Conservation (phyloP, 768 basidiomycete genomes). For the Coprinopsis marcescibilis region DNA sequence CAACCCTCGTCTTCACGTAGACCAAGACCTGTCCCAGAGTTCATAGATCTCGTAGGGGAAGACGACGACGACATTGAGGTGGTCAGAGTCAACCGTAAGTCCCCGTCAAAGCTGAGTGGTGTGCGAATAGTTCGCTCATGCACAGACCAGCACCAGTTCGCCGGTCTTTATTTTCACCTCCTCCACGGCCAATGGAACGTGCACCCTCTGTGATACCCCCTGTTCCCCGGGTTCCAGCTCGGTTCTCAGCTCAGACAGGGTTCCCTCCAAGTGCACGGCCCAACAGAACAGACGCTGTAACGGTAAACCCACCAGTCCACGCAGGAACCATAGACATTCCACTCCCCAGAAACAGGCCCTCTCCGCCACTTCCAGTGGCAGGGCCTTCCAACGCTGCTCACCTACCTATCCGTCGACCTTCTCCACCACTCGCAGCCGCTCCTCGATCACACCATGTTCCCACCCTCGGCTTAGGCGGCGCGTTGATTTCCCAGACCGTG, state of each 20-base stretch:
- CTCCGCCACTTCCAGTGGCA: constrained; percentile 15
- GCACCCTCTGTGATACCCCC: constrained; percentile 40
- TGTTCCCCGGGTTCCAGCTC: constrained; percentile 45
- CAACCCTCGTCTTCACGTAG: background rate
- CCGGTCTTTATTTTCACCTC: constrained; percentile 29
- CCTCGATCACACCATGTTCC: constrained; percentile 53
- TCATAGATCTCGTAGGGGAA: constrained; percentile 33
- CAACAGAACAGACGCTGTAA: constrained; percentile 25
- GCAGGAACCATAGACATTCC: background rate
- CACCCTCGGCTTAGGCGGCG: constrained; percentile 61
- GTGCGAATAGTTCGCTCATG: too few species aligned
- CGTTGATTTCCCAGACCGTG: too few species aligned
- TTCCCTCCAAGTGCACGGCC: constrained; percentile 32
- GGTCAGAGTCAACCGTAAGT: background rate
- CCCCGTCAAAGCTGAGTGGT: too few species aligned
- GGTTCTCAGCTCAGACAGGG: constrained; percentile 25
- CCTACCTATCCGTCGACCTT: constrained; percentile 8
- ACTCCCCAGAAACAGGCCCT: background rate
- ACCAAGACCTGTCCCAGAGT: constrained; percentile 16
- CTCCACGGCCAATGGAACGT: constrained; percentile 39
- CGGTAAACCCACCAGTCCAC: constrained; percentile 41
- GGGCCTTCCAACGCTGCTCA: constrained; percentile 18
- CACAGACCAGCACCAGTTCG: too few species aligned
- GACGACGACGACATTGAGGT: constrained; percentile 18
- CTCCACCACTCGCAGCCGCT: constrained; percentile 25